Base-by-base conservation (phyloP, 2,329 filamentous ascomycete species). In the Calonectria hawksworthii region DNA sequence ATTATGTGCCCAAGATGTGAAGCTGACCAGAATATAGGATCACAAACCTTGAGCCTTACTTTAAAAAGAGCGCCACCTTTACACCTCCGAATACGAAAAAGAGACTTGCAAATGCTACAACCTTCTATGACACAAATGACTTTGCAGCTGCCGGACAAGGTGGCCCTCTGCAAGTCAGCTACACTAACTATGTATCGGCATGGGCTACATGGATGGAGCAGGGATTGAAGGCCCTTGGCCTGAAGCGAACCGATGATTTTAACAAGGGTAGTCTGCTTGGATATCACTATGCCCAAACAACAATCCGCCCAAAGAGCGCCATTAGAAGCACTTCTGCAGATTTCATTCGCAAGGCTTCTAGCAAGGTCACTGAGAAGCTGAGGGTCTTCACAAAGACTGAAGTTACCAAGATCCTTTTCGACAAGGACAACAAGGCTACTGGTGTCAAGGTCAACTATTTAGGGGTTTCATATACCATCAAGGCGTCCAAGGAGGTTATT, bases 401-500 rank as follows among this genome's bases (percentile, higher is more conserved):
- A 23, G 68, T 61, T 10, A 70, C 68, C 7, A 64, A 65, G 34
- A 52, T 70, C 44, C 34, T 70, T 10, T 70, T 70, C 38, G 34
- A 63, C 28, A 50, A 36, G 44, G 21, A 63, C 4, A 70, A 63
- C 6, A 70, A n/a, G 8, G 68, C 59, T n/a, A 51, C 44, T 23
- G 68, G 68, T 11, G 56, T 70, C 56, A 54, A n/a, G 2, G 59
- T 70, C 30, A 34, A 64, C 23, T 67, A 26, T 13, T 7, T 28
- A 9, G 76, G 78, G 1, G 23, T 75, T 2, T 44, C 72, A 0
- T 79, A 77, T 9, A 78, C 74, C 0, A 73, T 79, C 30, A 79
- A 74, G 3, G 78, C 76, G 0, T 47, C 63, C 1, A 79, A 79
- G 9, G 78, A 79, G n/a, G 78, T 79, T 4, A 75, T 79, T 0